phyloP scores from a whole-genome alignment of 140 eudicot species.

The Anethum foeniculum region DNA sequence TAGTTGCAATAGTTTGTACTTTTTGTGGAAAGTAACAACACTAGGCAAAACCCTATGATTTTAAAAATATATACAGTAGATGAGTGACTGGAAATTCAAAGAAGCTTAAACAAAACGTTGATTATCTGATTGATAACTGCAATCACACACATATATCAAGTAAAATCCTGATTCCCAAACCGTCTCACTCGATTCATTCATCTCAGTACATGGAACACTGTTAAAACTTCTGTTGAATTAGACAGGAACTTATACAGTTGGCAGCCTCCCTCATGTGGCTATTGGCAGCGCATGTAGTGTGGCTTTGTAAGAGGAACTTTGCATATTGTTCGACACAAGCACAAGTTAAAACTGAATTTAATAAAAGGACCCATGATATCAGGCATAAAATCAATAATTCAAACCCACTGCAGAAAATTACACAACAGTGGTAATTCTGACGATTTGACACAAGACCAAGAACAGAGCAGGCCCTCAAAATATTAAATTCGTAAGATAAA shows the following conservation, averaged over 20 bases:
- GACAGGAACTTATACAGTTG: not conserved
- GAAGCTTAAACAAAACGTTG: no score
- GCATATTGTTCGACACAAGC: not conserved
- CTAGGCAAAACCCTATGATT: not conserved
- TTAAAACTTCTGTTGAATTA: not conserved
- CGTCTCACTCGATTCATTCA: not conserved
- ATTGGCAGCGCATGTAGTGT: no score
- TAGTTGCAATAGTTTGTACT: not conserved
- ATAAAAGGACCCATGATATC: not conserved
- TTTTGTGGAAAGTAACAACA: not conserved
- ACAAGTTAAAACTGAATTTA: not conserved
- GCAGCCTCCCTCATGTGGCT: not conserved
- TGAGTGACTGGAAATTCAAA: not conserved
- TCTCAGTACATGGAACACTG: not conserved
- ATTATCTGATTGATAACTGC: not conserved
- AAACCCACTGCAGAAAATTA: not conserved
- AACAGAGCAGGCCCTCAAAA: not conserved
- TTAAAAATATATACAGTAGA: not conserved
- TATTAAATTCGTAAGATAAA: not conserved
- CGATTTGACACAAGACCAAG: no score
- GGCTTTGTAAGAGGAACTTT: not conserved
- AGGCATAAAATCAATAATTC: not conserved
- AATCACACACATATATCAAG: not conserved
- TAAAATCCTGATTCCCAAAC: not conserved
- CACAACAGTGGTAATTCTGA: not conserved